Base-by-base conservation (phyloP, 495 filamentous ascomycete species). In the Chaetomium cochliodes region DNA sequence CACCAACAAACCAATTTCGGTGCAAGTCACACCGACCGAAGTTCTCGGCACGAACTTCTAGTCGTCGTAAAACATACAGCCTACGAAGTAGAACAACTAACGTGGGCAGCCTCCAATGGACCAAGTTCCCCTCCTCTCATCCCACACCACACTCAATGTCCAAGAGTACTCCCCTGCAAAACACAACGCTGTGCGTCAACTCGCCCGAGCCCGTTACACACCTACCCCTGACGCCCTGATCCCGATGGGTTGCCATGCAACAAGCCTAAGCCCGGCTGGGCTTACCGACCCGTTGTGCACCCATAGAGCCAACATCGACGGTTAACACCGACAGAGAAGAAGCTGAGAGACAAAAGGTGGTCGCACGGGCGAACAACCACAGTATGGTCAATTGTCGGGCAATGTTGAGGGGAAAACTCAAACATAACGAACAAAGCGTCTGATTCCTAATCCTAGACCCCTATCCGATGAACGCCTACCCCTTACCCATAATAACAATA, bases 391-490 rank as follows among this genome's bases (percentile, higher is more conserved):
- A 41, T 26, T 22, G 15, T 56, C 30, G n/a, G n/a, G n/a, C n/a
- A 22, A 16, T 23, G 8, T 58, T 7, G 2, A 55, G 6, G 26
- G 11, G 16, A 25, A 44, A 22, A 44, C n/a, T 23, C 2, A 20
- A 41, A 5, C 6, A 23, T 2, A 11, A 44, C 7, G 25, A 39
- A 46, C 20, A 58, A 12, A 58, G 56, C n/a, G 39, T 58, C 56
- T 58, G 15, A 46, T 58, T 58, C 13, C 39, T 58, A 58, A 26
- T n/a, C 33, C 56, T 58, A 46, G 3, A 58, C 22, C 41, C n/a
- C 56, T 26, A 25, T n/a, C 39, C 37, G 22, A 58, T 58, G 9
- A 28, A n/a, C 23, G 11, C 22, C 37, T 12, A 2, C 58, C 25
- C 58, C 22, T n/a, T 12, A 6, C 58, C 25, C 58, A 12, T 0